Conservation (phyloP, 2,329 filamentous ascomycete species). For the Harringtonia lauricola region DNA sequence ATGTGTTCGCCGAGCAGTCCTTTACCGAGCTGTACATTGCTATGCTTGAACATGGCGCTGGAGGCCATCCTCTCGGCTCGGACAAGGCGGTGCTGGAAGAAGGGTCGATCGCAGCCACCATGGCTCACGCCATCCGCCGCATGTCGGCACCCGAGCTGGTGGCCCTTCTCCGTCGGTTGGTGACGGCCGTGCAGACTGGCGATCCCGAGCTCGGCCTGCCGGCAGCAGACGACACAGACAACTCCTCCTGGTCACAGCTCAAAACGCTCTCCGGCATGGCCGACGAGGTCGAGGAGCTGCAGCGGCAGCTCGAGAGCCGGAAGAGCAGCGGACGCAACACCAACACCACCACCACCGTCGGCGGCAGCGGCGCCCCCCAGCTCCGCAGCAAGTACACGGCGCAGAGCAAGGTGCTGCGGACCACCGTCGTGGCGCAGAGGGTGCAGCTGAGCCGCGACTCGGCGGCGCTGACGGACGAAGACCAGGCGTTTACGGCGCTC, state of each 20-base stretch:
- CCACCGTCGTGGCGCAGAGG: conserved; percentile 71
- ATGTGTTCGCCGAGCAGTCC: conserved; percentile 16
- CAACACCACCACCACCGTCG: background rate
- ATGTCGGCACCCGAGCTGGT: conserved; percentile 41
- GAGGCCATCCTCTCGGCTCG: conserved; percentile 18
- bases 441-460: conserved; percentile 70
- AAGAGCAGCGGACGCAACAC: conserved; percentile 21
- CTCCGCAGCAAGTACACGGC: conserved; percentile 68
- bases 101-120: conserved; percentile 34
- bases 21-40: conserved; percentile 50
- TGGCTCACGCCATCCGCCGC: conserved; percentile 45
- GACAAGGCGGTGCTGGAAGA: conserved; percentile 14
- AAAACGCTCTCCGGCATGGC: conserved; percentile 28
- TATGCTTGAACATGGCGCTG: conserved; percentile 27
- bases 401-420: conserved; percentile 58
- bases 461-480: conserved; percentile 57
- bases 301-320: conserved; percentile 30
- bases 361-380: conserved; percentile 1
- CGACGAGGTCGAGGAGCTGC: conserved; percentile 34
- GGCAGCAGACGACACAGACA: conserved; percentile 15
- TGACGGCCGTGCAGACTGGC: conserved; percentile 23
- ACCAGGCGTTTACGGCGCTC: conserved; percentile 57
- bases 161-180: conserved; percentile 29
- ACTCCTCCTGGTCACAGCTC: conserved; percentile 13
- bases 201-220: conserved; percentile 27